A percentile compares a stretch with the other conserved stretches of the same genome.
phyloP scores from a whole-genome alignment of 495 filamentous ascomycete genomes.

The Filosporella fistucella region DNA sequence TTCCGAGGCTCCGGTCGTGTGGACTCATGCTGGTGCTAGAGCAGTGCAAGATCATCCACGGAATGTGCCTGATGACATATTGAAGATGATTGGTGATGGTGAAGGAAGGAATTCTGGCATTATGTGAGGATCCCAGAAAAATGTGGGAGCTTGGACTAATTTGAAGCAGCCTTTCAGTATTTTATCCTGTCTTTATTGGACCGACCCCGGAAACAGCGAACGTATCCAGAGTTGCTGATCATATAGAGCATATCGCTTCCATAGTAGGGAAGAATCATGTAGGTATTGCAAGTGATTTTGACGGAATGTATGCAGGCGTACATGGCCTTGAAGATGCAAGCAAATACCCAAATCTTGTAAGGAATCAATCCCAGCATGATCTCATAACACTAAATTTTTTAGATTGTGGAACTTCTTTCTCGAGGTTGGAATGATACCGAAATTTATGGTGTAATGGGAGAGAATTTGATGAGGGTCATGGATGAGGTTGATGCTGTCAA shows the following conservation, averaged over 20 bases:
- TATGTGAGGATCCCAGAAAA: background rate
- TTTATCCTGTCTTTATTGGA: constrained; percentile 5
- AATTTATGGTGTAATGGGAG: constrained; percentile 4
- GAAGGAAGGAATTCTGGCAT: background rate
- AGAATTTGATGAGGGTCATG: constrained; percentile 6
- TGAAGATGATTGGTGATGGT: constrained; percentile 6
- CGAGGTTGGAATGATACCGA: constrained; percentile 9
- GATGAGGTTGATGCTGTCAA: constrained; percentile 6
- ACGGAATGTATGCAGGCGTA: constrained; percentile 13
- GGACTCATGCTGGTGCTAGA: constrained; percentile 1
- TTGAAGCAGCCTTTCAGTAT: constrained; percentile 4
- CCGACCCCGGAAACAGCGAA: constrained; percentile 9
- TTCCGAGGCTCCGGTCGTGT: constrained; percentile 1
- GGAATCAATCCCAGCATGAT: background rate
- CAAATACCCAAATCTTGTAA: constrained; percentile 16
- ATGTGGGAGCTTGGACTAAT: background rate
- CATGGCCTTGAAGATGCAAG: constrained; percentile 16
- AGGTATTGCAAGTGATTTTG: constrained; percentile 19
- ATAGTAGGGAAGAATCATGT: constrained; percentile 15
- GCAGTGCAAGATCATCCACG: constrained; percentile 1
- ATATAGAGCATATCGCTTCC: constrained; percentile 16
- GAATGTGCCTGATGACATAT: constrained; percentile 7
- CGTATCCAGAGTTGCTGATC: constrained; percentile 7
- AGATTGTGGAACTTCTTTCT: constrained; percentile 7
- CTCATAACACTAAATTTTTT: background rate